Conservation (phyloP, 2,329 filamentous ascomycete species). For the Gliomastix tumulicola region DNA sequence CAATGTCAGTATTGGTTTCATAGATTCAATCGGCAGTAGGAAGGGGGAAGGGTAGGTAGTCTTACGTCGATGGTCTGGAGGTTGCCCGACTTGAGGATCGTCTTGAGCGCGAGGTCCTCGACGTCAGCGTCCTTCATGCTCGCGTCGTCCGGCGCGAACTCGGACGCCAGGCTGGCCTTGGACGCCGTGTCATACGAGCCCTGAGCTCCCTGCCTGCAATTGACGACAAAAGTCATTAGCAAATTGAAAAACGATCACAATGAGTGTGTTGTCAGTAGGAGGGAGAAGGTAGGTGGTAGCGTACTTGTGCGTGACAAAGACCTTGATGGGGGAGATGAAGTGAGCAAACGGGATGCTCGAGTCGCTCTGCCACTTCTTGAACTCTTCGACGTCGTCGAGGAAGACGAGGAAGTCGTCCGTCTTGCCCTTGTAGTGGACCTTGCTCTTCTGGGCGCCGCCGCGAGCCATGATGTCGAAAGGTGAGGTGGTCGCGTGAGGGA, state of each 20-base stretch:
- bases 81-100: conserved; percentile 72
- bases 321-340: conserved; percentile 81
- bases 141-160: conserved; percentile 51
- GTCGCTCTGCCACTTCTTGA: conserved; percentile 79
- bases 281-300: conserved; percentile 17
- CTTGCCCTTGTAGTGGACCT: conserved; percentile 79
- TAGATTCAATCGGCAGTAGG: no score
- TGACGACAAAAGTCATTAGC: no score
- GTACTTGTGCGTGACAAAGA: conserved; percentile 87
- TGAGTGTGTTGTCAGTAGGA: no score
- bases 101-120: conserved; percentile 73
- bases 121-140: conserved; percentile 54
- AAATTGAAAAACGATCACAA: no score
- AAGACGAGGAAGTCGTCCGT: conserved; percentile 54
- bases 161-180: conserved; percentile 67
- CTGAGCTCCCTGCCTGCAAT: conserved; percentile 71
- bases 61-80: conserved; percentile 54
- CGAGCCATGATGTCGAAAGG: conserved; percentile 49
- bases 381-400: conserved; percentile 51
- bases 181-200: conserved; percentile 72
- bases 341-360: conserved; percentile 72
- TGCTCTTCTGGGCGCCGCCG: conserved; percentile 63
- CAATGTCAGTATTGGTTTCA: no score
- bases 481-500: no score
- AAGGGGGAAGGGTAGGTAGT: neutral